A percentile compares a stretch with the other conserved stretches of the same genome.
These are phyloP conservation scores for Umbellularia californica DNA, from an alignment of 164 flowering plant genomes.

Conservation along the genomic window DNA sequence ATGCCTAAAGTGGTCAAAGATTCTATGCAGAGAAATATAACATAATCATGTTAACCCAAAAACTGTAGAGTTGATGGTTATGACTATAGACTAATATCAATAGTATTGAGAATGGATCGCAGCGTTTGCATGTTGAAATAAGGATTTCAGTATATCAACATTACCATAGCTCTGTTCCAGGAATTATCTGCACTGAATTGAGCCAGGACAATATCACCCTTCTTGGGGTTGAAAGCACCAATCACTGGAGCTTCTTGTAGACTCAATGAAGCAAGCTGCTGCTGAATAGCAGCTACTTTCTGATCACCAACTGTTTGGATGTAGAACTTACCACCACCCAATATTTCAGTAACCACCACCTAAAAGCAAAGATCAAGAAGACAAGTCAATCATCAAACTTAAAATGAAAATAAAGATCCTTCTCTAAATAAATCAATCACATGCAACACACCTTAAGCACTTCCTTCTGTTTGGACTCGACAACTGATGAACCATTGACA, in stretches of 20 bases:
- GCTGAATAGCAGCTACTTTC: conserved; percentile 66
- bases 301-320: conserved; percentile 77
- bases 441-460: conserved; percentile 57
- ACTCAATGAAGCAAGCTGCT: conserved; percentile 71
- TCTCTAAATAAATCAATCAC: neutral
- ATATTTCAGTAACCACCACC: conserved; percentile 86
- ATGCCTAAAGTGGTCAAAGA: no score
- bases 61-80: no score
- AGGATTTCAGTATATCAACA: no score
- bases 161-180: conserved; percentile 96
- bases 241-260: conserved; percentile 76
- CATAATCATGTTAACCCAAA: no score
- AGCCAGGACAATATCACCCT: conserved; percentile 91
- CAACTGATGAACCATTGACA: conserved; percentile 43
- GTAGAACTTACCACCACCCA: conserved; percentile 91
- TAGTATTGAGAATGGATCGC: no score
- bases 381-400: neutral
- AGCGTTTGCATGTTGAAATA: no score
- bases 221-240: conserved; percentile 90
- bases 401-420: neutral
- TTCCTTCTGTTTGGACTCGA: conserved; percentile 65
- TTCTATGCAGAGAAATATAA: no score
- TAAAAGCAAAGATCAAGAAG: conserved; percentile 18
- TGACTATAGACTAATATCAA: no score
- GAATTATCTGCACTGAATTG: conserved; percentile 82